Percentiles rank a stretch among this genome's conserved stretches.
phyloP scores from a whole-genome alignment of 2,329 filamentous ascomycete genomes.

The Fusarium pseudograminearum region DNA sequence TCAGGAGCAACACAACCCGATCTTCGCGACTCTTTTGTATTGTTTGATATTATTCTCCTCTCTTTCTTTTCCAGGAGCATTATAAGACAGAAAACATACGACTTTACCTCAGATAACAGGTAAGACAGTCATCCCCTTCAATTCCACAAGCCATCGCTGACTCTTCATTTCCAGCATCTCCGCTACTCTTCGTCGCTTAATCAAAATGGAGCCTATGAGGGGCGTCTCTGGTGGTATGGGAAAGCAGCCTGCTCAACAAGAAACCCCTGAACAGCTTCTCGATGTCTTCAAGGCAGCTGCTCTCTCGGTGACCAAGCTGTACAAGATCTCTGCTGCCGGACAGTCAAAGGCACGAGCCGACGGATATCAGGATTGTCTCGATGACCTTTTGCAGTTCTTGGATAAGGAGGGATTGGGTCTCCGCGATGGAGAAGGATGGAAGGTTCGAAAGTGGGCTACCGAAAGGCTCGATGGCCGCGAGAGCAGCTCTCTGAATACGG shows the following conservation, averaged over 20 bases:
- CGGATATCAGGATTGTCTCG: conserved; percentile 93
- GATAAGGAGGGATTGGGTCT: conserved; percentile 85
- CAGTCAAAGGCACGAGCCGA: conserved; percentile 80
- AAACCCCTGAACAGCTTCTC: conserved; percentile 75
- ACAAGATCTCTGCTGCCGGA: conserved; percentile 87
- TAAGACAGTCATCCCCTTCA: conserved; percentile 30
- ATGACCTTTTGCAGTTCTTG: conserved; percentile 87
- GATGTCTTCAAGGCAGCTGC: conserved; percentile 93
- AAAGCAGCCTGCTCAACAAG: conserved; percentile 50
- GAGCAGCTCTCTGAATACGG: conserved; percentile 63
- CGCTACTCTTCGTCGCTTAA: conserved; percentile 7
- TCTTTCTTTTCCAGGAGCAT: not conserved
- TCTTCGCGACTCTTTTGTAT: conserved; percentile 18
- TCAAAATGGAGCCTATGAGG: conserved; percentile 52
- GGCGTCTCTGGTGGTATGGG: conserved; percentile 46
- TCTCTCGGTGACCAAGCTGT: conserved; percentile 93
- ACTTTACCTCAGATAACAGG: not conserved
- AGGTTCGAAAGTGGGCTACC: conserved; percentile 72
- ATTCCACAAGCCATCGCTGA: conserved; percentile 26
- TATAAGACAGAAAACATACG: not conserved
- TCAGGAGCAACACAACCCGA: conserved; percentile 21
- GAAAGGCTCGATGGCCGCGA: conserved; percentile 76
- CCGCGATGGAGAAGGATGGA: conserved; percentile 80
- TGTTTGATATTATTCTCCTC: not conserved
- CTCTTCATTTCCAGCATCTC: conserved; percentile 13